Base-by-base conservation (phyloP, 208 protist species). In the Phytomonas francai region DNA sequence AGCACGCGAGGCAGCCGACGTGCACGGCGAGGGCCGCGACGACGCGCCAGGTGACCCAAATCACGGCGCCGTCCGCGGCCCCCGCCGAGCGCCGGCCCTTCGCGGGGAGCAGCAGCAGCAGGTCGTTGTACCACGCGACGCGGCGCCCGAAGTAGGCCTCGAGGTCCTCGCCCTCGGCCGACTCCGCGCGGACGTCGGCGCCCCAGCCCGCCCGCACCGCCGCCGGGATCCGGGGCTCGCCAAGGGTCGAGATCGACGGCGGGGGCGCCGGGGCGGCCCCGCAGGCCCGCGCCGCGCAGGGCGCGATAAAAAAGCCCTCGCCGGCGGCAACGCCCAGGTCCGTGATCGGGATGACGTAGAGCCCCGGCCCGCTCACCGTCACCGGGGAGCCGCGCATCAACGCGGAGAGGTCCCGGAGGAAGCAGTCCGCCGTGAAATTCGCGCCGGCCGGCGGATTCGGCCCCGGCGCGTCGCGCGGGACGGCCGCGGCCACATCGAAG, bases 381-480 rank as follows among this genome's bases (percentile, higher is more conserved):
- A 93, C 74, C n/a, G 75, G 67, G 60, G 79, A 78, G 0, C 80
- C 74, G n/a, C 82, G 73, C 63, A 93, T 74, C 31, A 93, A 66
- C 16, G 81, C 80, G 11, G 87, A 89, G 16, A 93, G 65, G 67
- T 88, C 86, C 77, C 85, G 85, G 63, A 90, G 89, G 63, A 85
- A 93, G 36, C 65, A 19, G 79, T 72, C 7, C 72, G 75, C 32
- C 8, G 9, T 39, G 34, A 3, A 3, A 39, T 39, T 9, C 34
- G 3, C 61, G n/a, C n/a, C n/a, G n/a, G n/a, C n/a, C n/a, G n/a
- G n/a, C n/a, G n/a, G n/a, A n/a, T n/a, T n/a, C n/a, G n/a, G n/a
- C n/a, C n/a, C n/a, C n/a, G n/a, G n/a, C n/a, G n/a, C n/a, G n/a
- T n/a, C n/a, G n/a, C n/a, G n/a, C n/a, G n/a, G n/a, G n/a, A n/a